Evolutionary conservation across 495 filamentous ascomycete genomes (phyloP).

Genomic region (Xylaria grammica): DNA sequence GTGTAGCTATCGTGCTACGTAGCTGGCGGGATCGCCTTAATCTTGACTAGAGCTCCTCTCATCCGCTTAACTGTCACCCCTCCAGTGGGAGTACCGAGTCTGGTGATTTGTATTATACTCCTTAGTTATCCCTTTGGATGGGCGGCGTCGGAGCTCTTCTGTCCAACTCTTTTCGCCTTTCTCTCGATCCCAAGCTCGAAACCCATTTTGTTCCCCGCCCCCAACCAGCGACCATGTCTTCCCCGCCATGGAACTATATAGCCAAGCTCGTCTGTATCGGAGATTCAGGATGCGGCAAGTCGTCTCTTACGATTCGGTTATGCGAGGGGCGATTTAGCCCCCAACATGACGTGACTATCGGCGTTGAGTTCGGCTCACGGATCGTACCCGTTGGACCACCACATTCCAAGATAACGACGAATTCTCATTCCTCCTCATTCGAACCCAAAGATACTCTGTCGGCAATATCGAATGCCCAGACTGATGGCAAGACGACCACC

Average conservation of each 20-base stretch:
- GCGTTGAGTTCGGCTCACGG: conserved; percentile 94
- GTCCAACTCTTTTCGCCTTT: background rate
- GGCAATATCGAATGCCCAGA: conserved; percentile 30
- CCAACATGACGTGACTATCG: conserved; percentile 96
- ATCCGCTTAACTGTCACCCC: background rate
- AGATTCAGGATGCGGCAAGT: conserved; percentile 93
- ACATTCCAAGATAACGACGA: conserved; percentile 41
- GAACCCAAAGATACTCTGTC: conserved; percentile 43
- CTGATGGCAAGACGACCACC: background rate
- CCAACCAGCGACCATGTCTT: conserved; percentile 54
- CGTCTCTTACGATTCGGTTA: conserved; percentile 85
- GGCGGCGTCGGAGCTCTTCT: background rate
- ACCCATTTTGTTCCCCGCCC: conserved; percentile 11
- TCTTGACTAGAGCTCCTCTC: background rate
- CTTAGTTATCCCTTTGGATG: background rate
- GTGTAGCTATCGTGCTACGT: conserved; percentile 10
- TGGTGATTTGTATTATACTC: background rate
- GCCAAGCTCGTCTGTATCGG: conserved; percentile 98
- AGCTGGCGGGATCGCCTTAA: background rate
- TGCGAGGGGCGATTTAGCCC: conserved; percentile 95
- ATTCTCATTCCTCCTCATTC: conserved; percentile 30
- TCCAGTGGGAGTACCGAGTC: background rate
- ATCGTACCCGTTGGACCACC: conserved; percentile 92
- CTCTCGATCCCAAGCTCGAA: conserved; percentile 1
- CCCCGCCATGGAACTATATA: conserved; percentile 90